Base-by-base conservation (phyloP, 148 eudicot genomes). In the Fagopyrum tataricum region DNA sequence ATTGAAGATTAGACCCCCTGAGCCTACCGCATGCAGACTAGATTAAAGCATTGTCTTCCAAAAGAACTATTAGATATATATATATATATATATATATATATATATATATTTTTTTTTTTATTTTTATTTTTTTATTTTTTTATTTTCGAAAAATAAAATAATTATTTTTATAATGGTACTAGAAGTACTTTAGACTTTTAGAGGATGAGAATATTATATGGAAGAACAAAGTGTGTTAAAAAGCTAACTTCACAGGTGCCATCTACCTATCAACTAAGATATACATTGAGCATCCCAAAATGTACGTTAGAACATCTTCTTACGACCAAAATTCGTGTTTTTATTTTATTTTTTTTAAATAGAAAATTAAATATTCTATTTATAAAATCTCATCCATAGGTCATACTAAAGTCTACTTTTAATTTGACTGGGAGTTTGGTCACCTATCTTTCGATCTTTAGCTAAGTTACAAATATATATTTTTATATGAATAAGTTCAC, bases 261-360 rank as follows among this genome's bases (percentile, higher is more conserved):
- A 61, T 61, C 67, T 61, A 61, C 67, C 41, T 0, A 61, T 61
- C 67, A 61, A 26, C 67, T 24, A 26, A 55, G 41, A 10, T 61
- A 15, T 31, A 31, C 37, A 31, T 61, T 61, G 40, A 61, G 69
- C 44, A 31, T 64, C 31, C 69, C 31, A 64, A 15, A 64, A 52
- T n/a, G 17, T 52, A n/a, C n/a, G n/a, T n/a, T n/a, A n/a, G n/a
- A n/a, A n/a, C 24, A 46, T 7, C 13, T 46, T 46, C 13, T 3
- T 15, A 56, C 6, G 5, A 64, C 43, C 69, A 37, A 58, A 58
- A 58, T 64, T 17, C 44, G 15, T 39, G 43, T 64, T 39, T 9
- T 14, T 59, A 1, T 59, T 7, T 59, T 59, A 21, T 51, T 6
- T 44, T 44, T 53, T 53, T 52, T 0, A 20, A 2, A 5, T 53